Base-by-base conservation (phyloP, 1,284 basidiomycete species). In the Caloboletus inedulis region DNA sequence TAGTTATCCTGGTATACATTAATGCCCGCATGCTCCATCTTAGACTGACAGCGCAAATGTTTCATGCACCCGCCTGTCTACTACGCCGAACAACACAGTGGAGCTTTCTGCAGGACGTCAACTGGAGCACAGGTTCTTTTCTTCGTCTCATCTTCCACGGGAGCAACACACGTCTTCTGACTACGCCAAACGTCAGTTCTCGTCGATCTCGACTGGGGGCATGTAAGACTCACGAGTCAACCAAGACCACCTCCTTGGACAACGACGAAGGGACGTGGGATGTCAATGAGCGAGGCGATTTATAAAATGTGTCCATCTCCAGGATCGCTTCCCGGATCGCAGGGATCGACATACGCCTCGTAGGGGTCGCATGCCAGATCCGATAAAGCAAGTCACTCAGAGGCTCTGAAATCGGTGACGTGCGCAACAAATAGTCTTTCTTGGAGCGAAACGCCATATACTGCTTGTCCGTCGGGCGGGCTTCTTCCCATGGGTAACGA, bases 401-500 rank as follows among this genome's bases (percentile, higher is more conserved):
- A 6, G 73, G 72, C 29, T 69, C 61, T 8, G 87, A 89, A 58
- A 94, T 86, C 14, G 87, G 86, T 7, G 90, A 77, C 55, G 82
- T 82, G 41, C 78, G 72, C 31, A 78, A 75, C 27, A 95, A 77
- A 62, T 87, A 85, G 57, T 86, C 72, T 29, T 76, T 78, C 63
- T 90, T 77, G 49, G 76, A 69, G 52, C 89, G 68, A 70, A 78
- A 94, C 0, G 82, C 79, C 18, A 74, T 67, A 74, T 89, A 96
- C 23, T 82, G 85, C 52, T 84, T 81, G 72, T 97, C 92, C 43
- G 74, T 72, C 9, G 77, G 71, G 33, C 77, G 82, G 2, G 94
- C 92, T 62, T 82, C 80, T 57, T 84, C 80, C 94, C 94, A 98
- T 8, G 93, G 94, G 66, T 89, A 91, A 30, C 88, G 80, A n/a